These are phyloP conservation scores for Cladophialophora carrionii DNA, from an alignment of 2,329 filamentous ascomycete species.

Conservation along the genomic window DNA sequence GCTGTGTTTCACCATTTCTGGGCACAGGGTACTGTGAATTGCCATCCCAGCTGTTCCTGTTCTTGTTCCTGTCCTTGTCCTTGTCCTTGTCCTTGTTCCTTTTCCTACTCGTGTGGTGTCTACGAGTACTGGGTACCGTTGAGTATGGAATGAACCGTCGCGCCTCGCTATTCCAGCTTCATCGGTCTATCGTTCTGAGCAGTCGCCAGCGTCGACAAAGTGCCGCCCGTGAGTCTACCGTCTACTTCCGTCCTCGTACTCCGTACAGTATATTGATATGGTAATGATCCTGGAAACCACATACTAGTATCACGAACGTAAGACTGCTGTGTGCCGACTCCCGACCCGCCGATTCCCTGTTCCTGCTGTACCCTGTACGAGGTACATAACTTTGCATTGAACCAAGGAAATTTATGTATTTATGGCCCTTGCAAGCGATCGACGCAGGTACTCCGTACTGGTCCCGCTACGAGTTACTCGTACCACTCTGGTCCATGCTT, in stretches of 20 bases:
- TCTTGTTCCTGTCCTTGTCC: background rate
- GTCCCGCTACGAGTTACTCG: too few relatives aligned
- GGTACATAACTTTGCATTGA: too few relatives aligned
- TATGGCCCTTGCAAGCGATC: conserved; percentile 18
- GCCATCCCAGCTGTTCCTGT: too few relatives aligned
- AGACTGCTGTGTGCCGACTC: background rate
- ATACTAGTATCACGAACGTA: background rate
- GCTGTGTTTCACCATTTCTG: background rate
- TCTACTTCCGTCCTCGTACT: too few relatives aligned
- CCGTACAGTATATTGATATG: too few relatives aligned
- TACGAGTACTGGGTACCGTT: too few relatives aligned
- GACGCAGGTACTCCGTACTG: conserved; percentile 19
- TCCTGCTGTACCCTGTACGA: too few relatives aligned
- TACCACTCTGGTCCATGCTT: background rate
- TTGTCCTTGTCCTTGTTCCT: too few relatives aligned
- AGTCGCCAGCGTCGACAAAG: background rate
- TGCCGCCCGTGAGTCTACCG: background rate
- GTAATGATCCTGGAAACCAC: background rate
- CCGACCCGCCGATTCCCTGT: background rate
- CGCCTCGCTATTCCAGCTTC: background rate
- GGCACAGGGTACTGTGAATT: too few relatives aligned
- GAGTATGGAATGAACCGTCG: background rate
- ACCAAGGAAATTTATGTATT: background rate
- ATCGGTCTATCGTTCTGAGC: background rate
- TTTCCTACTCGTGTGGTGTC: too few relatives aligned